Conservation (phyloP, 1,139 yeast genomes). For the Saccharomycopsis hybrid region DNA sequence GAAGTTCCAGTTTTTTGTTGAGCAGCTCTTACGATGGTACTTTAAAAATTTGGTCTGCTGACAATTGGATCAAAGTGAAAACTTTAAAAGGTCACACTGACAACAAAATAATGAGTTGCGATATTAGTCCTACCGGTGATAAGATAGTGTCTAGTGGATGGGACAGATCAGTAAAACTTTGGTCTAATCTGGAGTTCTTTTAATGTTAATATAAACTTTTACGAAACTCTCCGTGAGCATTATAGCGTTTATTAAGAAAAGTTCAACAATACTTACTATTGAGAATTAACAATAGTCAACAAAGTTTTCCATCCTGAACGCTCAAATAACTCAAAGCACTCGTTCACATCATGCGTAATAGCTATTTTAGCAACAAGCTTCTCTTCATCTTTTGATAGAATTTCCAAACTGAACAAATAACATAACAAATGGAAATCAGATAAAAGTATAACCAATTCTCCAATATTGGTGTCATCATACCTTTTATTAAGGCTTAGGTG, state of each 20-base stretch:
- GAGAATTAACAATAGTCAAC: constrained; percentile 39
- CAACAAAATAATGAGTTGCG: constrained; percentile 62
- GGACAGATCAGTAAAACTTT: constrained; percentile 72
- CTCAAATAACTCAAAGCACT: constrained; percentile 51
- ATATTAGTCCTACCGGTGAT: constrained; percentile 39
- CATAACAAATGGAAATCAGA: constrained; percentile 70
- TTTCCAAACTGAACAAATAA: constrained; percentile 48
- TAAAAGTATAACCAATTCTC: constrained; percentile 35
- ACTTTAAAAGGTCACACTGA: constrained; percentile 60
- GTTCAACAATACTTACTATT: too few relatives aligned
- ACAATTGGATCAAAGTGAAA: constrained; percentile 59
- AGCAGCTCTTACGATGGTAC: constrained; percentile 69
- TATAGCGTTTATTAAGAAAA: too few relatives aligned
- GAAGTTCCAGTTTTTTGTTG: constrained; percentile 43
- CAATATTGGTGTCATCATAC: constrained; percentile 31
- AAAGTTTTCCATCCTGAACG: constrained; percentile 75
- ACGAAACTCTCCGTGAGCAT: too few relatives aligned
- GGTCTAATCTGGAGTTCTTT: constrained; percentile 1
- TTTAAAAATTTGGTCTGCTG: constrained; percentile 61
- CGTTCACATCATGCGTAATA: constrained; percentile 34
- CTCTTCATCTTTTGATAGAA: constrained; percentile 48
- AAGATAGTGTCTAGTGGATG: constrained; percentile 65
- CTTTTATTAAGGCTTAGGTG: constrained; percentile 37
- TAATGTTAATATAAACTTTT: too few relatives aligned
- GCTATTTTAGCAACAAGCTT: constrained; percentile 38